Percentiles rank a stretch among this genome's conserved stretches.
These are phyloP conservation scores for Colletotrichum lentis DNA, from an alignment of 2,329 filamentous ascomycete genomes.

Conservation along the genomic window DNA sequence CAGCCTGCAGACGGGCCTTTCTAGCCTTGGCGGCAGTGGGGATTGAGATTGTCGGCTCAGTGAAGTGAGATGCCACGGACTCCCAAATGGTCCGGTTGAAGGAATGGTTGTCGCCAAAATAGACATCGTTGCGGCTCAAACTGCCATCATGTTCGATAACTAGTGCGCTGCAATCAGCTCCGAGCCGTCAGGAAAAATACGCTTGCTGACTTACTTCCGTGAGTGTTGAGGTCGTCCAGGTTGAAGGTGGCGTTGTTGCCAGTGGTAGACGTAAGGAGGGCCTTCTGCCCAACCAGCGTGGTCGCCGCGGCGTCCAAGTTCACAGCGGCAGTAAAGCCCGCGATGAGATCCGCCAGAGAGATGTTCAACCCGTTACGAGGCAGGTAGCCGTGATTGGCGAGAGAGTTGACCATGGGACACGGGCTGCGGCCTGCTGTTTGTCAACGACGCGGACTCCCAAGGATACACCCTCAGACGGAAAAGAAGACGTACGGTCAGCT, in stretches of 20 bases:
- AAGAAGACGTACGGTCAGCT: constrained; percentile 20
- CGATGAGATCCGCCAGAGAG: constrained; percentile 35
- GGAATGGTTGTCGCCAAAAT: constrained; percentile 45
- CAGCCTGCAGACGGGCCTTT: constrained; percentile 41
- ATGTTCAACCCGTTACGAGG: constrained; percentile 36
- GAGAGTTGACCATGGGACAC: constrained; percentile 42
- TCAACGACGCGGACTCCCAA: not conserved
- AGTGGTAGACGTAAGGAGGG: constrained; percentile 42
- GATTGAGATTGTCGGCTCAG: constrained; percentile 42
- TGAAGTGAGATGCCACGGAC: constrained; percentile 40
- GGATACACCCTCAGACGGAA: no score
- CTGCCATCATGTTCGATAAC: constrained; percentile 50
- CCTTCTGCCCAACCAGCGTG: constrained; percentile 14
- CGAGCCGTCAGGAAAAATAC: not conserved
- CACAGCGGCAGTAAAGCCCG: constrained; percentile 37
- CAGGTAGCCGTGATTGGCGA: constrained; percentile 42
- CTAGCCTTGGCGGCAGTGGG: constrained; percentile 44
- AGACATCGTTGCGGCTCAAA: constrained; percentile 44
- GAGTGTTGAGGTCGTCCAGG: constrained; percentile 44
- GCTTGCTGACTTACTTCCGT: constrained; percentile 35
- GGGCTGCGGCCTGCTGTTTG: constrained; percentile 36
- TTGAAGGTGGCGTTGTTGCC: constrained; percentile 44
- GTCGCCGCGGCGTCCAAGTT: constrained; percentile 38
- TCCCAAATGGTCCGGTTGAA: constrained; percentile 44
- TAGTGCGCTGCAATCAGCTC: constrained; percentile 18